Evolutionary conservation across 805 yeast genomes (phyloP).

Genomic region (Debaryomyces hansenii): DNA sequence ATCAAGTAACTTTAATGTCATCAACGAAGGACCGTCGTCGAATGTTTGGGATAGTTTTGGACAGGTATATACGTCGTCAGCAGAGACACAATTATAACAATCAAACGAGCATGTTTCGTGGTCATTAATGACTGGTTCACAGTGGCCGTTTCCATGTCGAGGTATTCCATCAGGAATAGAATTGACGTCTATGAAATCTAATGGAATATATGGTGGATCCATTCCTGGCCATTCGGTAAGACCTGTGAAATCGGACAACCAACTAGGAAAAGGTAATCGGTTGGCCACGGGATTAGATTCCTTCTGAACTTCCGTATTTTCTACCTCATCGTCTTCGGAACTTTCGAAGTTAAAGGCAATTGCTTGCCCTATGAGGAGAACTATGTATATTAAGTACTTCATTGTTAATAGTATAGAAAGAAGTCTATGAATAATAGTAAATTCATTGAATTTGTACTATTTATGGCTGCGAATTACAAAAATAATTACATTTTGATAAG

Average conservation of each 20-base stretch:
- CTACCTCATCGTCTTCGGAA: background rate
- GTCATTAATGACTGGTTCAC: conserved; percentile 49
- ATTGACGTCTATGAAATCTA: conserved; percentile 63
- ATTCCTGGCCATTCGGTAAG: conserved; percentile 78
- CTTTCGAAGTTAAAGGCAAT: too few species aligned
- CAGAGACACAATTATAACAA: conserved; percentile 74
- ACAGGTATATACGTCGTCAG: conserved; percentile 78
- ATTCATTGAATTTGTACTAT: background rate
- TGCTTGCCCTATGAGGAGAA: too few species aligned
- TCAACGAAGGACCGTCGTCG: conserved; percentile 90
- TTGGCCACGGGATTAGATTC: background rate
- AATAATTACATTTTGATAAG: background rate
- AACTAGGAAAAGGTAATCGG: conserved; percentile 62
- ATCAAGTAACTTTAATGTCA: conserved; percentile 60
- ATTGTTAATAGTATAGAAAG: background rate
- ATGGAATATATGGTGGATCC: conserved; percentile 85
- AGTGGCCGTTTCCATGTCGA: conserved; percentile 56
- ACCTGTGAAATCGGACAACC: conserved; percentile 79
- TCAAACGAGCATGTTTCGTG: conserved; percentile 72
- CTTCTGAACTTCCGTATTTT: background rate
- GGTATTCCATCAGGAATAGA: conserved; percentile 48
- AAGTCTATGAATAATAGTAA: background rate
- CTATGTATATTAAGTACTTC: background rate
- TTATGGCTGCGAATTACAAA: background rate
- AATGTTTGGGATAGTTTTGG: conserved; percentile 78